These are phyloP conservation scores for Wickerhamiella lipophila DNA, from an alignment of 805 yeast genomes.

Conservation along the genomic window DNA sequence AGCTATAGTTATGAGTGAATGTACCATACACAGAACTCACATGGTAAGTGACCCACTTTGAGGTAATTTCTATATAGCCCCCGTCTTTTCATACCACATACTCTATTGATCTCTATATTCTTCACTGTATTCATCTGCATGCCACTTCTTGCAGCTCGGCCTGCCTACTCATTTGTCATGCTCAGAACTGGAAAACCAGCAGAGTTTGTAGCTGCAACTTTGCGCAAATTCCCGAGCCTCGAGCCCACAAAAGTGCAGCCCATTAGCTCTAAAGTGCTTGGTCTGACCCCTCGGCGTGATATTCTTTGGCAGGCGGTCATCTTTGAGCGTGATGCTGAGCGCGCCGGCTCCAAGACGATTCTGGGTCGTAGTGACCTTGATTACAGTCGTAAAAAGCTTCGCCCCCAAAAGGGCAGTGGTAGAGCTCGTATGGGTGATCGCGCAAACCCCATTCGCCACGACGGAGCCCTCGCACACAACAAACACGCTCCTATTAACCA, in stretches of 20 bases:
- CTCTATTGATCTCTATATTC: no score
- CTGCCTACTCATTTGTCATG: conserved; percentile 4
- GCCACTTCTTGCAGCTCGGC: no score
- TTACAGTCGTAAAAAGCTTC: conserved; percentile 67
- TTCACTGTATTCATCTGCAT: no score
- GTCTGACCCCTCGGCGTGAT: conserved; percentile 75
- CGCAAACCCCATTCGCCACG: conserved; percentile 81
- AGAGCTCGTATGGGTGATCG: conserved; percentile 93
- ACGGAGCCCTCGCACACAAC: conserved; percentile 82
- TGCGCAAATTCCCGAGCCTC: conserved; percentile 77
- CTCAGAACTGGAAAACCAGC: conserved; percentile 35
- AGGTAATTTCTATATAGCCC: no score
- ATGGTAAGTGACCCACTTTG: no score
- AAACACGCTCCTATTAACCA: conserved; percentile 84
- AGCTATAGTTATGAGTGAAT: no score
- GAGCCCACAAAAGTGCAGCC: conserved; percentile 75
- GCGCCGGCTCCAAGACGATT: conserved; percentile 83
- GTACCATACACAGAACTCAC: no score
- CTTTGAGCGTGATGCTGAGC: conserved; percentile 74
- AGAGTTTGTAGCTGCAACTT: conserved; percentile 57
- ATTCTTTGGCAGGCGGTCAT: conserved; percentile 88
- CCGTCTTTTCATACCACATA: no score
- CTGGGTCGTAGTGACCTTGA: conserved; percentile 79
- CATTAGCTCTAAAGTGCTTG: conserved; percentile 56
- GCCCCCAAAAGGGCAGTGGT: conserved; percentile 90